phyloP scores from a whole-genome alignment of 805 yeast species.

The Schwanniomyces pseudopolymorphus region DNA sequence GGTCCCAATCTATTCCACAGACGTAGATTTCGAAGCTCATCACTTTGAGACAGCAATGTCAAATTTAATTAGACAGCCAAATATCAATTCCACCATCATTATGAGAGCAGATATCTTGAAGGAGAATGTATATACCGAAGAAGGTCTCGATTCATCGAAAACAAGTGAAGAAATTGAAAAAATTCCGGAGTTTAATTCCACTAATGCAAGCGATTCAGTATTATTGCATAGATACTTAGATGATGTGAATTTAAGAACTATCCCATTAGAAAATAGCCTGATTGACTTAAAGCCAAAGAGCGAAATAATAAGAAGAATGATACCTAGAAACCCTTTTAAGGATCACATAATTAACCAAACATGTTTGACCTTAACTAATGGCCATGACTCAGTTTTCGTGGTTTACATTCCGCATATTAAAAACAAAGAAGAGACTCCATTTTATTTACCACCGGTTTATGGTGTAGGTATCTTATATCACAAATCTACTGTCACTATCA shows the following conservation, averaged over 20 bases:
- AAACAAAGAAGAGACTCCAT: slow-evolving; percentile 65
- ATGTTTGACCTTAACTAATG: slow-evolving; percentile 52
- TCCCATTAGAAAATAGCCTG: slow-evolving; percentile 22
- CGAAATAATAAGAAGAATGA: slow-evolving; percentile 74
- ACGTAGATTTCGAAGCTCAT: slow-evolving; percentile 46
- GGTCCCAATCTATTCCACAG: slow-evolving; percentile 56
- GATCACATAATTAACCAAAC: slow-evolving; percentile 85
- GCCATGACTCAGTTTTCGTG: slow-evolving; percentile 49
- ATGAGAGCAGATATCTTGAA: slow-evolving; percentile 80
- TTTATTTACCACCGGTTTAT: slow-evolving; percentile 81
- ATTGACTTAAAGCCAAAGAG: slow-evolving; percentile 31
- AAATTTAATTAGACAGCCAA: slow-evolving; percentile 78
- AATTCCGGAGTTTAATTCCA: slow-evolving; percentile 34
- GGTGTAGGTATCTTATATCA: slow-evolving; percentile 71
- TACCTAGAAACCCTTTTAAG: slow-evolving; percentile 89
- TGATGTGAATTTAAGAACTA: slow-evolving; percentile 29
- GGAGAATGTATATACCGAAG: slow-evolving; percentile 44
- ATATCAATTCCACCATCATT: slow-evolving; percentile 88
- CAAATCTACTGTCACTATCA: slow-evolving; percentile 57
- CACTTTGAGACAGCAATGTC: slow-evolving; percentile 78
- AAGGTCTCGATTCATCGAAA: slow-evolving; percentile 26
- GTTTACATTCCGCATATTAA: slow-evolving; percentile 78
- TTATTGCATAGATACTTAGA: slow-evolving; percentile 33
- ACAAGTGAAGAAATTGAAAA: slow-evolving; percentile 23
- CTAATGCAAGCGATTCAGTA: slow-evolving; percentile 16